Percentiles rank a stretch among this genome's conserved stretches.
Evolutionary conservation across 2,329 filamentous ascomycete species (phyloP).

Genomic region (Colletotrichum sojae): DNA sequence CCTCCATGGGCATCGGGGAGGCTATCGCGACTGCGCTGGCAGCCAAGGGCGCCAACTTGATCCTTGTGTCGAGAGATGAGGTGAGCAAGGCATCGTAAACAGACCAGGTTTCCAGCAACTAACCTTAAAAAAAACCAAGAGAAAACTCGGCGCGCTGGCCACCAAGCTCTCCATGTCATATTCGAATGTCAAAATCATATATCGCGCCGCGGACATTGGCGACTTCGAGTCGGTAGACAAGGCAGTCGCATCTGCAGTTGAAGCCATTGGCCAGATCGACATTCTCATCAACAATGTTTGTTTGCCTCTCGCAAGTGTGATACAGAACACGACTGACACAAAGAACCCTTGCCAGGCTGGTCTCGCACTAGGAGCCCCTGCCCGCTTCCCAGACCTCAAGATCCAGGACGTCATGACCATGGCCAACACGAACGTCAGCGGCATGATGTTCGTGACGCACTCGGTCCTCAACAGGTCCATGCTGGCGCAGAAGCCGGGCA

Average conservation of each 20-base stretch:
- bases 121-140: background rate
- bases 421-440: slow-evolving; percentile 63
- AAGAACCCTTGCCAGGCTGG: slow-evolving; percentile 50
- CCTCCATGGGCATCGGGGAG: slow-evolving; percentile 62
- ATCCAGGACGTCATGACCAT: slow-evolving; percentile 59
- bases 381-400: slow-evolving; percentile 56
- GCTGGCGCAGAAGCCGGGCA: slow-evolving; percentile 53
- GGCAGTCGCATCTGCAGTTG: slow-evolving; percentile 49
- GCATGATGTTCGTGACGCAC: slow-evolving; percentile 61
- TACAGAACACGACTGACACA: background rate
- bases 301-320: too few species aligned
- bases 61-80: slow-evolving; percentile 58
- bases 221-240: slow-evolving; percentile 49
- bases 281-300: slow-evolving; percentile 61
- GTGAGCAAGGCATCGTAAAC: slow-evolving; percentile 17
- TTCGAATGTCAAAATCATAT: slow-evolving; percentile 25
- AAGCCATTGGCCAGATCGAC: slow-evolving; percentile 55
- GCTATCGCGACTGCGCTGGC: slow-evolving; percentile 57
- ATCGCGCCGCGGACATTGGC: slow-evolving; percentile 48
- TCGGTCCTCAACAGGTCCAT: slow-evolving; percentile 60
- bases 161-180: slow-evolving; percentile 41
- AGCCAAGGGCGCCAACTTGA: slow-evolving; percentile 54
- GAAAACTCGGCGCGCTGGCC: slow-evolving; percentile 44
- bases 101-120: too few species aligned
- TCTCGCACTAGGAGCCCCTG: slow-evolving; percentile 61